A percentile compares a stretch with the other conserved stretches of the same genome.
phyloP scores from a whole-genome alignment of 495 filamentous ascomycete genomes.

The Daldinia childiae region DNA sequence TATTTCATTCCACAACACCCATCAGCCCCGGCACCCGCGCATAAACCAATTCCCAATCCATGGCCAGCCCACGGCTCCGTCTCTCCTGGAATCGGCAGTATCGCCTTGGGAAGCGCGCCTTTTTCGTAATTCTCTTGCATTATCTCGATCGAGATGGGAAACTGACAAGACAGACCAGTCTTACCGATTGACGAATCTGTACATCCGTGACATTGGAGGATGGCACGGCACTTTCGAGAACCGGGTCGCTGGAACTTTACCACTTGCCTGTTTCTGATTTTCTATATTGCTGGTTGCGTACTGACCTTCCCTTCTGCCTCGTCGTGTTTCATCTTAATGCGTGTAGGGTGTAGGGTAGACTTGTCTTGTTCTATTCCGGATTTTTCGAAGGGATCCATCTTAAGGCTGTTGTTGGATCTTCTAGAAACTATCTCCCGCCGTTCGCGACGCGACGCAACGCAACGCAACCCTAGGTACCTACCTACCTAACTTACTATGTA shows the following conservation, averaged over 20 bases:
- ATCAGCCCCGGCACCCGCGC: background rate
- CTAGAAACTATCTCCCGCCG: background rate
- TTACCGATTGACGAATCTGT: conserved; percentile 36
- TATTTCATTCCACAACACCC: background rate
- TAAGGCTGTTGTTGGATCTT: background rate
- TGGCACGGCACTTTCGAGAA: background rate
- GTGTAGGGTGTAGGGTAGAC: background rate
- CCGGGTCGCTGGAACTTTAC: conserved; percentile 21
- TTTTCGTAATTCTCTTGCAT: conserved; percentile 26
- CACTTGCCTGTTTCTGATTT: background rate
- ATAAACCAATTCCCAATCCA: background rate
- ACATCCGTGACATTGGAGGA: conserved; percentile 14
- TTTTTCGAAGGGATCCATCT: background rate
- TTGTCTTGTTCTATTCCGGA: background rate
- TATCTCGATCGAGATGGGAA: conserved; percentile 31
- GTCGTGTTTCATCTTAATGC: background rate
- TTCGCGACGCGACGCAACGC: background rate
- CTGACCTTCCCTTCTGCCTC: background rate
- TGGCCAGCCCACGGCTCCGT: background rate
- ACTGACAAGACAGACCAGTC: conserved; percentile 9
- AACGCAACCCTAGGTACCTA: background rate
- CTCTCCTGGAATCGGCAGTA: background rate
- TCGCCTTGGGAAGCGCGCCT: background rate
- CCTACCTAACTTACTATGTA: background rate
- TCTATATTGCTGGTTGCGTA: background rate